Conservation (phyloP, 2,329 filamentous ascomycete species). For the Cephalotrichum gorgonifer region DNA sequence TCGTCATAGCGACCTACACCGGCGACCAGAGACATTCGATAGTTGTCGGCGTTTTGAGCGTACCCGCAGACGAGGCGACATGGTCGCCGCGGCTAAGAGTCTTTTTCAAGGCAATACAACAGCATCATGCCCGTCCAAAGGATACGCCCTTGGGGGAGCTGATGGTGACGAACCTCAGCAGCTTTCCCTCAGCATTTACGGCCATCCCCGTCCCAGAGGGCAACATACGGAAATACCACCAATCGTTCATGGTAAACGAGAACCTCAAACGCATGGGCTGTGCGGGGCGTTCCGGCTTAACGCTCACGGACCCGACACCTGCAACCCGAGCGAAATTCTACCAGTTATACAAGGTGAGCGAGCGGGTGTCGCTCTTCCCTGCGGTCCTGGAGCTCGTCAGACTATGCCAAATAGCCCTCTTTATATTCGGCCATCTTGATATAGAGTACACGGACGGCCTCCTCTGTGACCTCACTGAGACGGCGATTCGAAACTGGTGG, state of each 20-base stretch:
- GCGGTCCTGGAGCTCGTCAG: slow-evolving; percentile 84
- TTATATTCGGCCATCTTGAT: slow-evolving; percentile 80
- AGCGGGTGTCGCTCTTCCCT: slow-evolving; percentile 66
- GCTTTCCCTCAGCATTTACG: slow-evolving; percentile 82
- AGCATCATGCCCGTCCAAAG: slow-evolving; percentile 75
- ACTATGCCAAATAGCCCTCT: slow-evolving; percentile 79
- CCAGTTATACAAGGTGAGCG: slow-evolving; percentile 79
- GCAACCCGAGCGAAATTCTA: slow-evolving; percentile 87
- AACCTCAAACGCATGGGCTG: slow-evolving; percentile 87
- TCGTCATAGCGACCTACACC: slow-evolving; percentile 87
- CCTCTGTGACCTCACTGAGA: slow-evolving; percentile 87
- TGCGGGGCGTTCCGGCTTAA: slow-evolving; percentile 79
- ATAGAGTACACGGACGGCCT: slow-evolving; percentile 84
- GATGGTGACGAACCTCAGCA: slow-evolving; percentile 89
- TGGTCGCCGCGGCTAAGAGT: slow-evolving; percentile 73
- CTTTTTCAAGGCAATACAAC: slow-evolving; percentile 78
- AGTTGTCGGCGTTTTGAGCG: slow-evolving; percentile 68
- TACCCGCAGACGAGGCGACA: slow-evolving; percentile 66
- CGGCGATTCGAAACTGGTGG: slow-evolving; percentile 91
- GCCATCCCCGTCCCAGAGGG: slow-evolving; percentile 87
- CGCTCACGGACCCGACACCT: slow-evolving; percentile 63
- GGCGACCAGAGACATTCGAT: slow-evolving; percentile 72
- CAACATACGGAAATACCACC: slow-evolving; percentile 68
- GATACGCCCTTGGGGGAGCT: slow-evolving; percentile 74
- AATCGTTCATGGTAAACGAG: slow-evolving; percentile 88